phyloP scores from a whole-genome alignment of 441 rosid genomes.

The Gossypium lobatum region DNA sequence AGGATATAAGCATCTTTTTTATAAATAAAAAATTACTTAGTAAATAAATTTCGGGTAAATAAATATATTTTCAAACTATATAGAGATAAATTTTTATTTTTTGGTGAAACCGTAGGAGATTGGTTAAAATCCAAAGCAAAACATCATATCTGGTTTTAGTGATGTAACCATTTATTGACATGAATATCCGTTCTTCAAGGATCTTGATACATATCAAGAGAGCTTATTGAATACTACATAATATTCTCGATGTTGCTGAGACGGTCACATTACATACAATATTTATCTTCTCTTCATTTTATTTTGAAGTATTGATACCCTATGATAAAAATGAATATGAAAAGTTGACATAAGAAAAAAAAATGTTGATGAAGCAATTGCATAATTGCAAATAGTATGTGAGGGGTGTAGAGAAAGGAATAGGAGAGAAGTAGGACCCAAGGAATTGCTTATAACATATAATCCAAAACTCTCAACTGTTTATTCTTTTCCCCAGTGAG shows the following conservation, averaged over 20 bases:
- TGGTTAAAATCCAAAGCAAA: neutral
- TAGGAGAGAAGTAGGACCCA: constrained; percentile 18
- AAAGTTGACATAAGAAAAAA: neutral
- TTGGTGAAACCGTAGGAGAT: no score
- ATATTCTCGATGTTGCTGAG: neutral
- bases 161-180: neutral
- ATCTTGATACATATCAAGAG: neutral
- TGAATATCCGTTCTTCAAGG: neutral
- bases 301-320: neutral
- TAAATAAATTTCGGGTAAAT: no score
- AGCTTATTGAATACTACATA: neutral
- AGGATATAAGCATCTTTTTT: no score
- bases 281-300: neutral
- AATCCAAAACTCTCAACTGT: constrained; percentile 33
- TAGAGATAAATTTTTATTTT: no score
- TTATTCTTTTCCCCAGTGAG: constrained; percentile 24
- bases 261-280: neutral
- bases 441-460: constrained; percentile 15
- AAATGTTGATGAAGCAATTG: neutral
- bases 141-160: neutral
- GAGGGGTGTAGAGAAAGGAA: constrained; percentile 9
- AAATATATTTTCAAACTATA: no score
- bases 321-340: neutral
- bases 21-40: no score
- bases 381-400: neutral